Conservation (phyloP, 83 land plant genomes). For the Thuja plicata region DNA sequence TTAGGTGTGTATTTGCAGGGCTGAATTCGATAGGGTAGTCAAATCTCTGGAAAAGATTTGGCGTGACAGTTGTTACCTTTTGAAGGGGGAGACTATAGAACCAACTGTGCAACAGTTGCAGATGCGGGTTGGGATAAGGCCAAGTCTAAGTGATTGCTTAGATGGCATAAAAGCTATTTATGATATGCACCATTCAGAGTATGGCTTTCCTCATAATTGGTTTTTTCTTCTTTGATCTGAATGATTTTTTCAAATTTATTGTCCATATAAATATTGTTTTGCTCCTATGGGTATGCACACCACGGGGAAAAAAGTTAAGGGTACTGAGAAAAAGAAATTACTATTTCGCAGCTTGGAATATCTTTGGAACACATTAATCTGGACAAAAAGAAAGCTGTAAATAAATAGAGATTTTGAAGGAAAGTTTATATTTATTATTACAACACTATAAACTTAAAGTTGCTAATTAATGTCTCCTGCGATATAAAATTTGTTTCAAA, state of each 20-base stretch:
- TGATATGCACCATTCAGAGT: slow-evolving; percentile 59
- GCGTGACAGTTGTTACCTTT: slow-evolving; percentile 37
- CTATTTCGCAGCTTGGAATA: neutral
- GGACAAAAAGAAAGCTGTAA: neutral
- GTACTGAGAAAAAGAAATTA: neutral
- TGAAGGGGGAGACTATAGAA: slow-evolving; percentile 32
- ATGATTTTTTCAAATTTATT: neutral
- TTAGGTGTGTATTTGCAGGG: slow-evolving; percentile 19
- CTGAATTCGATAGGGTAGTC: slow-evolving; percentile 30
- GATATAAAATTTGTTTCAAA: neutral
- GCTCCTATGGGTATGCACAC: neutral
- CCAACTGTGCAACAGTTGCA: slow-evolving; percentile 42
- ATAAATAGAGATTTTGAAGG: neutral
- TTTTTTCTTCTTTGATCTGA: neutral
- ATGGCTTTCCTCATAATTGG: slow-evolving; percentile 10
- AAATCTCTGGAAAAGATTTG: slow-evolving; percentile 40
- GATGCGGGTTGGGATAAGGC: slow-evolving; percentile 46
- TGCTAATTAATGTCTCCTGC: neutral
- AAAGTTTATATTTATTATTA: neutral
- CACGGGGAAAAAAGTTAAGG: neutral
- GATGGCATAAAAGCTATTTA: slow-evolving; percentile 39
- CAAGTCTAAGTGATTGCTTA: slow-evolving; percentile 52
- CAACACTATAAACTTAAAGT: neutral
- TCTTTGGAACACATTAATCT: neutral
- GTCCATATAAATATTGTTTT: neutral